A percentile compares a stretch with the other conserved stretches of the same genome.
Evolutionary conservation across 2,329 filamentous ascomycete species (phyloP).

Genomic region (Chaetomiaceae sp.): DNA sequence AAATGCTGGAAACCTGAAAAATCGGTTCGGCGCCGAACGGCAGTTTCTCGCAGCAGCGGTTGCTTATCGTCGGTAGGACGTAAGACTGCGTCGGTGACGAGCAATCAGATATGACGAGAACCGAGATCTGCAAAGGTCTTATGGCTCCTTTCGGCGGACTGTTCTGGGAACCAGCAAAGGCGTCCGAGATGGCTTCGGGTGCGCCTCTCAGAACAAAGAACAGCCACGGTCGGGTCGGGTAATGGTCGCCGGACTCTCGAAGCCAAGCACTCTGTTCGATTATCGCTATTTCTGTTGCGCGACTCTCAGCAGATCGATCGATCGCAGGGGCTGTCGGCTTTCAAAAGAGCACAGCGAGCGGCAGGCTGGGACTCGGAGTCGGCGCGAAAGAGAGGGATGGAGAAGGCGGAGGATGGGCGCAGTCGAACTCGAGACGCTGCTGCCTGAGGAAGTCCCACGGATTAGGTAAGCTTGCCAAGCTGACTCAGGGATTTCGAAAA

Average conservation of each 20-base stretch:
- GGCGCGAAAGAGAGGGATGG: not conserved
- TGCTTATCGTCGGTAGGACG: no score
- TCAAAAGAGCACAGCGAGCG: conserved; percentile 5
- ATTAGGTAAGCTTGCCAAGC: no score
- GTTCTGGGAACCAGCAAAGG: conserved; percentile 57
- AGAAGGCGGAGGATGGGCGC: not conserved
- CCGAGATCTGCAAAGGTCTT: not conserved
- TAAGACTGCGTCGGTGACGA: no score
- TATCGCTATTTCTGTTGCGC: not conserved
- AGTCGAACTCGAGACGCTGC: not conserved
- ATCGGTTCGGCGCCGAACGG: not conserved
- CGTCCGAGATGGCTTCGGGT: conserved; percentile 42
- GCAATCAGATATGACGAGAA: conserved; percentile 1
- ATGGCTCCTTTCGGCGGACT: conserved; percentile 24
- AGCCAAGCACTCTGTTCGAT: not conserved
- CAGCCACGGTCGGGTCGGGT: conserved; percentile 26
- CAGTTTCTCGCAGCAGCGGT: not conserved
- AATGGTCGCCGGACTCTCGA: conserved; percentile 5
- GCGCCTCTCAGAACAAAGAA: conserved; percentile 36
- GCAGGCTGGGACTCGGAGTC: not conserved
- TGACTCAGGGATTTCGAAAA: no score
- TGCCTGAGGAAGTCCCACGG: not conserved
- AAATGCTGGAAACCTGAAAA: not conserved
- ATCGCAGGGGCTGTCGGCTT: not conserved
- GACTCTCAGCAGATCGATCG: not conserved